These are phyloP conservation scores for Pythium coloratum DNA, from an alignment of 352 stramenopile species.

Conservation along the genomic window DNA sequence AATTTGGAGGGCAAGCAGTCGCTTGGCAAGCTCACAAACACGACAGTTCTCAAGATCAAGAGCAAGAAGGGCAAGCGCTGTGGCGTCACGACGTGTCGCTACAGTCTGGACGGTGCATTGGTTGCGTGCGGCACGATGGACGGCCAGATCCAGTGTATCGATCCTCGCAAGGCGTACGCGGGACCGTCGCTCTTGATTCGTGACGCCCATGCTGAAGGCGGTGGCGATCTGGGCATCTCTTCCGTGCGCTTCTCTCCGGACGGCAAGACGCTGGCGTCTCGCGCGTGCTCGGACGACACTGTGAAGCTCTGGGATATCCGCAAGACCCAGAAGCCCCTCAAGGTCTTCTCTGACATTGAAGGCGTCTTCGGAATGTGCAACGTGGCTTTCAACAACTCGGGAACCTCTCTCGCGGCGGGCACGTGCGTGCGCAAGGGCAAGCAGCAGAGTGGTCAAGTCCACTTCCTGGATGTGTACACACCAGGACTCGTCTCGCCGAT, in stretches of 20 bases:
- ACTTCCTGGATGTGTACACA: conserved; percentile 81
- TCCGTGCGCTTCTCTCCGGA: conserved; percentile 76
- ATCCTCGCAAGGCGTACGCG: conserved; percentile 71
- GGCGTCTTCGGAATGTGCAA: conserved; percentile 79
- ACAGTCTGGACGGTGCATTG: conserved; percentile 60
- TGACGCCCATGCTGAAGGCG: conserved; percentile 72
- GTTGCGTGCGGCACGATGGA: conserved; percentile 75
- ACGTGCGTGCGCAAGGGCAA: conserved; percentile 76
- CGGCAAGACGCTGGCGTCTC: conserved; percentile 56
- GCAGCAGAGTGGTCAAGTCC: conserved; percentile 44
- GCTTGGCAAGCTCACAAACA: conserved; percentile 81
- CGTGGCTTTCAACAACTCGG: conserved; percentile 73
- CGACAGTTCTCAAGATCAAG: conserved; percentile 82
- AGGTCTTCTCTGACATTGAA: conserved; percentile 58
- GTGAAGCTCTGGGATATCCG: conserved; percentile 86
- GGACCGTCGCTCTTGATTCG: conserved; percentile 58
- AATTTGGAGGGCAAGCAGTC: conserved; percentile 62
- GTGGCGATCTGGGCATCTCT: conserved; percentile 69
- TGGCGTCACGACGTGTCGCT: conserved; percentile 74
- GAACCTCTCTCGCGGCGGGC: conserved; percentile 65
- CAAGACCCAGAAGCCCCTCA: conserved; percentile 57
- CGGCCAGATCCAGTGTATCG: conserved; percentile 74
- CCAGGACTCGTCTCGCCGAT: conserved; percentile 50
- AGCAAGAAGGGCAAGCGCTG: conserved; percentile 70
- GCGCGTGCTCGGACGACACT: conserved; percentile 72